Percentiles rank a stretch among this genome's conserved stretches.
Evolutionary conservation across 768 basidiomycete genomes (phyloP).

Genomic region (Amylocystis lapponica): DNA sequence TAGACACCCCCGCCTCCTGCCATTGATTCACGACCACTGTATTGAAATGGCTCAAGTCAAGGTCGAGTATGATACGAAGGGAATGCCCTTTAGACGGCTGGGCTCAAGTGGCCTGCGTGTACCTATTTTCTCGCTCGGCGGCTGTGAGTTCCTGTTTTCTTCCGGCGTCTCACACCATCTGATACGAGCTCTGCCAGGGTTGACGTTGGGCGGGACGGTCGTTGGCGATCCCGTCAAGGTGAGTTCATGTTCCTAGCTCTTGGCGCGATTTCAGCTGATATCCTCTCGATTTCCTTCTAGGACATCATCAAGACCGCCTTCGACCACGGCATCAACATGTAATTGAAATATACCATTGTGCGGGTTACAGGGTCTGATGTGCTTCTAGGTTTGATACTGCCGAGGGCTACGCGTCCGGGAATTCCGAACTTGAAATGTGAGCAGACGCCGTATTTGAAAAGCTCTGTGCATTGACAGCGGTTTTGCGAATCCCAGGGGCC

Average conservation of each 20-base stretch:
- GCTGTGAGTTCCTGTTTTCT: slow-evolving; percentile 38
- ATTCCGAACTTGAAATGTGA: slow-evolving; percentile 72
- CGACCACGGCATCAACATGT: slow-evolving; percentile 4
- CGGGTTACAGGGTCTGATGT: neutral
- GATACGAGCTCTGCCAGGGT: no score
- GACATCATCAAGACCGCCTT: slow-evolving; percentile 2
- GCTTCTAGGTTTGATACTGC: slow-evolving; percentile 60
- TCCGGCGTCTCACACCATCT: neutral
- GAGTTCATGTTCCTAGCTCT: no score
- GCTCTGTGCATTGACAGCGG: neutral
- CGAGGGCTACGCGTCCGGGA: slow-evolving; percentile 59
- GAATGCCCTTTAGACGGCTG: slow-evolving; percentile 54
- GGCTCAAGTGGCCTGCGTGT: slow-evolving; percentile 61
- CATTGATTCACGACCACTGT: neutral
- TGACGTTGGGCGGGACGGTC: slow-evolving; percentile 59
- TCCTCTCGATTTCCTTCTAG: no score
- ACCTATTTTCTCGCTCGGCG: slow-evolving; percentile 61
- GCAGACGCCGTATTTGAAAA: slow-evolving; percentile 8
- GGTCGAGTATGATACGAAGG: slow-evolving; percentile 40
- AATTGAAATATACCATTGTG: neutral
- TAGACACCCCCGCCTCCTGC: neutral
- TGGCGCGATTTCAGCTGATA: no score
- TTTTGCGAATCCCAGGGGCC: slow-evolving; percentile 42
- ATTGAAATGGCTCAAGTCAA: slow-evolving; percentile 13
- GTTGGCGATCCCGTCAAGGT: slow-evolving; percentile 68